A percentile compares a stretch with the other conserved stretches of the same genome.
These are phyloP conservation scores for Narthecium ossifragum DNA, from an alignment of 106 monocot species.

Conservation along the genomic window DNA sequence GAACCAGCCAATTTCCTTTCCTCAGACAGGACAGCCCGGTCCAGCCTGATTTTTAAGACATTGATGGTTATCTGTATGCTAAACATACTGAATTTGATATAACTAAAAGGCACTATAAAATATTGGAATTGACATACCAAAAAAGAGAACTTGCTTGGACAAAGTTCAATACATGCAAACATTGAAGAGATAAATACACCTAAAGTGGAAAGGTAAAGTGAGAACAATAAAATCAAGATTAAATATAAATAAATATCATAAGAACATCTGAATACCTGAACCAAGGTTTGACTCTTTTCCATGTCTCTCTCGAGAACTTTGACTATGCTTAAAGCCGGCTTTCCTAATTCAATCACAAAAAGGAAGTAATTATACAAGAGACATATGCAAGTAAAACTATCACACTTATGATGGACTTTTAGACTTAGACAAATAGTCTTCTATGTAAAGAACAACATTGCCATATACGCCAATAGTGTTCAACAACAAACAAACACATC, in stretches of 20 bases:
- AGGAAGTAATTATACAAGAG: too few species aligned
- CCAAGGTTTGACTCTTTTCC: conserved; percentile 40
- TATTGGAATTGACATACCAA: not conserved
- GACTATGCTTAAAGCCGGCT: conserved; percentile 79
- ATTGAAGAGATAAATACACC: not conserved
- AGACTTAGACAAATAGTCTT: not conserved
- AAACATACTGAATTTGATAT: too few species aligned
- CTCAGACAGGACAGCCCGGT: too few species aligned
- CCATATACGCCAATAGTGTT: not conserved
- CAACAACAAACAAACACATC: not conserved
- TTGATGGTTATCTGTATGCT: too few species aligned
- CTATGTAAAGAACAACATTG: not conserved
- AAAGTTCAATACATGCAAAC: too few species aligned
- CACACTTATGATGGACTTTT: not conserved
- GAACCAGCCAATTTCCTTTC: too few species aligned
- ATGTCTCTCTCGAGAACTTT: conserved; percentile 65
- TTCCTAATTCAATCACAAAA: conserved; percentile 35
- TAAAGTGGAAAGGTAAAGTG: not conserved
- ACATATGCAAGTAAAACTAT: not conserved
- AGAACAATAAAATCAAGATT: not conserved
- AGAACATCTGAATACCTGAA: conserved; percentile 41
- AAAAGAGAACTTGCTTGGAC: not conserved
- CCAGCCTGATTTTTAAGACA: too few species aligned
- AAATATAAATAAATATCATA: not conserved
- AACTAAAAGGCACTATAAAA: too few species aligned